Base-by-base conservation (phyloP, 2,329 filamentous ascomycete genomes). In the Aspergillus sp. region DNA sequence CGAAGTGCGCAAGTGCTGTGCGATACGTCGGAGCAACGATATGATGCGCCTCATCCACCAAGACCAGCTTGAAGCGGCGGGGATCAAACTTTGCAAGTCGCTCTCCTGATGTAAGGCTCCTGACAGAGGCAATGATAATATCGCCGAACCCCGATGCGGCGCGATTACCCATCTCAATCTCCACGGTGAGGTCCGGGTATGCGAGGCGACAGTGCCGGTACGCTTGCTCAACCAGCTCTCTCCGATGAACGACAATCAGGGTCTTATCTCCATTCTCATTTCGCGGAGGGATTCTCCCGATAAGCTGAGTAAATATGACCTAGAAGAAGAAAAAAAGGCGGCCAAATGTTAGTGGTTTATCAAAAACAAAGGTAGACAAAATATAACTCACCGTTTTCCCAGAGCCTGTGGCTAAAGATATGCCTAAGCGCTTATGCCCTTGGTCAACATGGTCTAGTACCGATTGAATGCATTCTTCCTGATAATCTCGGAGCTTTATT, bases 41-140 rank as follows among this genome's bases (percentile, higher is more conserved):
- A 74, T 99, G 95, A 72, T 99, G 95, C 4, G 93, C 95, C 76
- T 99, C 95, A 64, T 99, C 95, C 4, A 99, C 93, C 3, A 99
- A 82, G 0, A 99, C 79, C 0, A 99, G 84, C 75, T 99, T 99
- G 80, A 93, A 98, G 7, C 79, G 80, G 0, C 73, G 74, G 0
- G 92, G 90, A 64, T 96, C 85, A 67, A 93, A 98, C 70, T 96
- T 97, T 37, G 74, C 70, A n/a, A 98, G 82, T 2, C 95, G 85
- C 52, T 88, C 84, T 12, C 85, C 84, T 5, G 90, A 96, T 7
- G 82, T 85, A 65, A 99, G 86, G 73, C 91, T 97, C 68, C 89
- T 87, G 37, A 99, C 83, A 35, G 93, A 97, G 45, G 93, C 95
- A 52, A 99, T 83, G 8, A 93, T 97, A 65, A 99, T 97, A 73